phyloP scores from a whole-genome alignment of 2,329 filamentous ascomycete species.

The Celoporthe dispersa region DNA sequence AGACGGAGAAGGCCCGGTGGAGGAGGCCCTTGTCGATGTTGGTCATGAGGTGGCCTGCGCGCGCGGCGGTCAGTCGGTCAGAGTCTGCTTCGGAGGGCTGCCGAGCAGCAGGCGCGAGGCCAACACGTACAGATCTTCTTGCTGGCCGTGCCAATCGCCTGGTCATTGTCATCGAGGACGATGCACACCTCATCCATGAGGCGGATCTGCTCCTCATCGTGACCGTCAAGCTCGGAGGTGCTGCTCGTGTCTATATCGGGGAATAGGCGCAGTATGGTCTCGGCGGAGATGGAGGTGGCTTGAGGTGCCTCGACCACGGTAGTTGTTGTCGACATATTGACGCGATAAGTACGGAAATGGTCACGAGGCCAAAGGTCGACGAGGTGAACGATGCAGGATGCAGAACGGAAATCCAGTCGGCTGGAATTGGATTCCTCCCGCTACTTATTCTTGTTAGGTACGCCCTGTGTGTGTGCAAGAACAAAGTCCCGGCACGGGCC shows the following conservation, averaged over 20 bases:
- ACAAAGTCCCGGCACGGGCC: constrained; percentile 7
- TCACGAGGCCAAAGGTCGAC: not conserved
- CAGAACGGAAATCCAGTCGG: not conserved
- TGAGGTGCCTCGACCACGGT: constrained; percentile 53
- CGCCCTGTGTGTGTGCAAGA: not conserved
- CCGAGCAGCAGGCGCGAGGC: not conserved
- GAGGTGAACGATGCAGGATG: not conserved
- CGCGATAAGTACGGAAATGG: not conserved
- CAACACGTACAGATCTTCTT: constrained; percentile 87
- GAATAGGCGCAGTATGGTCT: constrained; percentile 86
- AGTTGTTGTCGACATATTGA: constrained; percentile 41
- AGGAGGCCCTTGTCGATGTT: constrained; percentile 97
- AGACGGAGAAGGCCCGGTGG: constrained; percentile 96
- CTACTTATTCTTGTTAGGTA: constrained; percentile 4
- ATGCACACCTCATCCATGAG: constrained; percentile 99
- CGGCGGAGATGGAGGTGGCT: constrained; percentile 73
- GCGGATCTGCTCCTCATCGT: constrained; percentile 96
- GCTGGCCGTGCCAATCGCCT: constrained; percentile 92
- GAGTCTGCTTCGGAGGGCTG: not conserved
- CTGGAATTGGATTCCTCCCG: constrained; percentile 8
- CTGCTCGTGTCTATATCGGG: constrained; percentile 77
- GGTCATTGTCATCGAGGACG: constrained; percentile 88
- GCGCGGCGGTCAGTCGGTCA: not conserved
- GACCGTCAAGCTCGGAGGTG: constrained; percentile 75
- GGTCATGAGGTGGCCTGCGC: constrained; percentile 90